Evolutionary conservation across 2,329 filamentous ascomycete genomes (phyloP), one percentile per base, ranked within the genome.

Genomic region (Periconia digitata): DNA sequence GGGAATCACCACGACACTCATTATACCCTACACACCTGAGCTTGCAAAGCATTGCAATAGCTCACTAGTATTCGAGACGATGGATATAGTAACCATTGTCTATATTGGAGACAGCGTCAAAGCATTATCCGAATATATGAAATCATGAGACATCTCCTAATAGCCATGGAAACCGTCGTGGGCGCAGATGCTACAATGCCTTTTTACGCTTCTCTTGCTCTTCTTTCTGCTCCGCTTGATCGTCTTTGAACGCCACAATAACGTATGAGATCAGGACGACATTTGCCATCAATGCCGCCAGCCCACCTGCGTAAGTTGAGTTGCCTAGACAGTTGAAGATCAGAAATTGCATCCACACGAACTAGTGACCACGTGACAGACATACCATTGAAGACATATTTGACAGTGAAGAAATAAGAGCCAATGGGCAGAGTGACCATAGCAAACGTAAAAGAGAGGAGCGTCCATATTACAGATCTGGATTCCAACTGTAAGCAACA

Each of bases 221-320:
- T 43, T 72, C 73, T 44, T 73, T 67, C 44, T 72, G 70, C 54
- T 81, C 78, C 10, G 72, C 73, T 50, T 82, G 78, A 64, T 97
- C 94, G 70, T 99, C 94, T 52, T 81, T 85, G 82, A 96, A 92
- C 3, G 94, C 94, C 17, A 96, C 90, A 47, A 96, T 76, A 37
- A 97, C 84, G 72, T 97, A 99, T n/a, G 81, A 85, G 48, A 97
- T 82, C 43, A 99, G 76, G 3, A 99, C 90, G 1, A 95, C 82
- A 62, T 99, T 99, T 12, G 94, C 94, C 70, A 95, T 85, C 43
- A 97, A 74, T 17, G 94, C 94, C 1, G 94, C 94, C 27, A 88
- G 77, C 0, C 84, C 91, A 13, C 92, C 94, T 3, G 92, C 90
- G 61, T 85, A 92, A 1, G 92, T 95, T 13, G 90, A 82, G 72